phyloP scores from a whole-genome alignment of 2,329 filamentous ascomycete genomes.

The Diaporthe vexans region DNA sequence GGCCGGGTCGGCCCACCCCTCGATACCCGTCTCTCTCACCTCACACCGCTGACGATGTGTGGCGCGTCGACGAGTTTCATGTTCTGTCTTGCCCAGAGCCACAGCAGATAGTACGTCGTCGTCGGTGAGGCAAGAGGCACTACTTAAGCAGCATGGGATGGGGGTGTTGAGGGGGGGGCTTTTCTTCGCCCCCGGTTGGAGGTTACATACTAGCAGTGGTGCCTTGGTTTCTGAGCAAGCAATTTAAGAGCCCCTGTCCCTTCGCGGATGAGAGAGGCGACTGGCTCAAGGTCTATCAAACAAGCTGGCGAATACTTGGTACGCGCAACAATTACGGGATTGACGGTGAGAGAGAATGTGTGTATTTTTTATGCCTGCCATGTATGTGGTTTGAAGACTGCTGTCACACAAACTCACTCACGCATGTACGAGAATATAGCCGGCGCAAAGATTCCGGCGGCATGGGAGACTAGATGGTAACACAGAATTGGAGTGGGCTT shows the following conservation, averaged over 20 bases:
- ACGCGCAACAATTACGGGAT: not conserved
- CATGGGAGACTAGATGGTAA: not conserved
- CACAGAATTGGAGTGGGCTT: not conserved
- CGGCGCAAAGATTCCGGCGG: not conserved
- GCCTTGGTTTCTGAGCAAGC: not conserved
- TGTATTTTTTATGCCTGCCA: not conserved
- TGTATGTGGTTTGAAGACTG: slow-evolving; percentile 1
- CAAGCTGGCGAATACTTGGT: not conserved
- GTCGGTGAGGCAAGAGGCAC: not conserved
- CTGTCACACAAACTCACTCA: not conserved
- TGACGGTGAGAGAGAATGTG: not conserved
- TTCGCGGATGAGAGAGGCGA: not conserved
- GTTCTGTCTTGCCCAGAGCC: not conserved
- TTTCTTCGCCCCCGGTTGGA: not conserved
- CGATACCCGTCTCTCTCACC: slow-evolving; percentile 8
- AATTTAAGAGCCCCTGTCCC: not conserved
- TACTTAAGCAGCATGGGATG: not conserved
- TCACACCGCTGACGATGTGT: not conserved
- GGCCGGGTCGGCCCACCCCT: slow-evolving; percentile 25
- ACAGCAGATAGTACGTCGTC: not conserved
- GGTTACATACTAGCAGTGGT: not conserved
- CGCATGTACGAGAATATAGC: not conserved
- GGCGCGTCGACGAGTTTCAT: slow-evolving; percentile 25
- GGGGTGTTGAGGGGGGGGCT: too few relatives aligned
- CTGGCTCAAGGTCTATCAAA: not conserved